Base-by-base conservation (phyloP, 164 flowering plant species). In the Nymphaea colorata region DNA sequence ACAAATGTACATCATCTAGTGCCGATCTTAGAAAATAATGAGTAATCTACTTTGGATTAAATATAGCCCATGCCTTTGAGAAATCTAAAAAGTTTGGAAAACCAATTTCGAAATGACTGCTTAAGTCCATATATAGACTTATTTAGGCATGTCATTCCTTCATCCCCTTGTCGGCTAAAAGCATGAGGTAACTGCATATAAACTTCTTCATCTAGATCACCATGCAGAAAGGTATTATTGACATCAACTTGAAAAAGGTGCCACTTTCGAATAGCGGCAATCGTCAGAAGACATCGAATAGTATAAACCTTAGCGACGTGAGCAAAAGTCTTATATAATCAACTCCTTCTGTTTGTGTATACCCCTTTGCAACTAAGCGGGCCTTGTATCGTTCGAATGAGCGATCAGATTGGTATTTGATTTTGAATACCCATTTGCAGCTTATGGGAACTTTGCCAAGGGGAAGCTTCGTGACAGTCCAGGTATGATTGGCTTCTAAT, bases 321-420 rank as follows among this genome's bases (percentile, higher is more conserved):
- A 25, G 66, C 66, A 42, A 3, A 25, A 44, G 25, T n/a, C 42
- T 8, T 0, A 25, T 5, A 4, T 25, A 64, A 41, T 64, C 66
- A 41, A 64, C 11, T 6, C 66, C 66, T 8, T 25, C 3, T 8
- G 8, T 64, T 64, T 64, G 41, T 5, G 41, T 6, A 36, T 25
- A 64, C 11, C 66, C 66, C 8, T 64, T 64, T 41, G 66, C 66
- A 25, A 5, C 44, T 4, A 64, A n/a, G 43, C 41, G 66, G 66
- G 66, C 66, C n/a, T 64, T 64, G 42, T 64, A 4, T 7, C n/a
- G 2, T 41, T 64, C 42, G 6, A 64, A 3, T 1, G 43, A 11
- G 8, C 66, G 3, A 64, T 64, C 66, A 36, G 1, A 7, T 36
- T 64, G 14, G 44, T 64, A 42, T n/a, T 64, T 64, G 8, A 64